Base-by-base conservation (phyloP, 257 asterid genomes). In the Marsdenia floribunda region DNA sequence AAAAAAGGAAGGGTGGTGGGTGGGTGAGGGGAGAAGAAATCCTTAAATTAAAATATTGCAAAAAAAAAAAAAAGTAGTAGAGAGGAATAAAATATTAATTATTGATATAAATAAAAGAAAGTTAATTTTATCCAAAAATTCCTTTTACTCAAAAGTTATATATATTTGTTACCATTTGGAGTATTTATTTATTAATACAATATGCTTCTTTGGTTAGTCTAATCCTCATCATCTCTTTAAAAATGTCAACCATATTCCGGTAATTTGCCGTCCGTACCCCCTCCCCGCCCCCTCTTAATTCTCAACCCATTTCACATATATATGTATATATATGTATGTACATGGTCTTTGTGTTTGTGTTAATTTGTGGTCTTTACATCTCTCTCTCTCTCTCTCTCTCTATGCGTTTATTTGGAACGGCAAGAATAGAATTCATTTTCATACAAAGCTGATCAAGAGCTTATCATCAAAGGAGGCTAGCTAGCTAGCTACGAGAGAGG, bases 171-270 rank as follows among this genome's bases (percentile, higher is more conserved):
- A 12, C 66, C 75, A 80, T 52, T 3, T 52, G n/a, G 57, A 52
- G 57, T 52, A 52, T 14, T 49, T 52, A 52, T 52, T 16, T 52
- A 52, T 16, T 26, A 76, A 61, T 75, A 73, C 57, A 81, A 72
- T 78, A 70, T 71, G 68, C 71, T 26, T 60, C 74, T 63, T 78
- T 52, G 79, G 46, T 52, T 82, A 55, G 77, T 81, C 74, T 80
- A 82, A 72, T 72, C 81, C 82, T 77, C 49, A 70, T 53, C 57
- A 49, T 49, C 54, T 49, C 38, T 37, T 61, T 54, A 74, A 72
- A 80, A 81, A 69, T 47, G 96, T 90, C 91, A 88, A 86, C 85
- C 87, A 72, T 73, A 87, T 81, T 83, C 84, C 67, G 13, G 68
- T 78, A 86, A 83, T 78, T 85, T 46, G 75, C 77, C 52, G 42